Conservation (phyloP, 1,139 yeast species). For the Petasospora fabianii region DNA sequence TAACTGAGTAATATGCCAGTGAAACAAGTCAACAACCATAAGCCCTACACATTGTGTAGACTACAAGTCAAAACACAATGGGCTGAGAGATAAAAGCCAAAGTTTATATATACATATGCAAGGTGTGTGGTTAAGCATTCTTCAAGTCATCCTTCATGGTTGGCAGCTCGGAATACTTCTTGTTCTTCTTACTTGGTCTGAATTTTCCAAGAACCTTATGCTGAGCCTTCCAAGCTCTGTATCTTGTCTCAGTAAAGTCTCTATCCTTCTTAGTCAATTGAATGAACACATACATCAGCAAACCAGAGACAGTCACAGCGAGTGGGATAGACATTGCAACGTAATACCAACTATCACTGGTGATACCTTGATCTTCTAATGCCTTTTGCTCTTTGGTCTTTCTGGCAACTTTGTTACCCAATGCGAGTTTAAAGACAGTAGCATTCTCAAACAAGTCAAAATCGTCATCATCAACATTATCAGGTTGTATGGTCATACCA, state of each 20-base stretch:
- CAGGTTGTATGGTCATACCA: slow-evolving; percentile 69
- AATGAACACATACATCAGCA: slow-evolving; percentile 63
- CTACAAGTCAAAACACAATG: too few relatives aligned
- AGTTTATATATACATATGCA: neutral
- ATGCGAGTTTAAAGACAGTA: slow-evolving; percentile 51
- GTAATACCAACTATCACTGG: slow-evolving; percentile 62
- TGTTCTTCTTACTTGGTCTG: slow-evolving; percentile 35
- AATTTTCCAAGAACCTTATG: slow-evolving; percentile 41
- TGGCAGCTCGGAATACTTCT: slow-evolving; percentile 39
- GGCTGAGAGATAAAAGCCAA: too few relatives aligned
- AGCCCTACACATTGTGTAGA: too few relatives aligned
- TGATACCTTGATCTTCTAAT: slow-evolving; percentile 53
- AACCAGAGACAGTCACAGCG: slow-evolving; percentile 54
- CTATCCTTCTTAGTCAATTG: slow-evolving; percentile 51
- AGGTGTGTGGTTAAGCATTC: slow-evolving; percentile 12
- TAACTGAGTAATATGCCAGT: too few relatives aligned
- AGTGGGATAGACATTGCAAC: slow-evolving; percentile 71
- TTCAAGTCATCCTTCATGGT: slow-evolving; percentile 28
- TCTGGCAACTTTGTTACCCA: slow-evolving; percentile 58
- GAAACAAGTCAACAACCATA: too few relatives aligned
- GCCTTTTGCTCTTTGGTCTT: slow-evolving; percentile 53
- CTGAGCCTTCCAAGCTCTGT: slow-evolving; percentile 48
- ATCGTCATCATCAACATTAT: slow-evolving; percentile 59
- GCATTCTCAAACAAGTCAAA: slow-evolving; percentile 52
- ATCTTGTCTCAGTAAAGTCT: slow-evolving; percentile 41